Evolutionary conservation across 768 basidiomycete species (phyloP).

Genomic region (Boletus sp.): DNA sequence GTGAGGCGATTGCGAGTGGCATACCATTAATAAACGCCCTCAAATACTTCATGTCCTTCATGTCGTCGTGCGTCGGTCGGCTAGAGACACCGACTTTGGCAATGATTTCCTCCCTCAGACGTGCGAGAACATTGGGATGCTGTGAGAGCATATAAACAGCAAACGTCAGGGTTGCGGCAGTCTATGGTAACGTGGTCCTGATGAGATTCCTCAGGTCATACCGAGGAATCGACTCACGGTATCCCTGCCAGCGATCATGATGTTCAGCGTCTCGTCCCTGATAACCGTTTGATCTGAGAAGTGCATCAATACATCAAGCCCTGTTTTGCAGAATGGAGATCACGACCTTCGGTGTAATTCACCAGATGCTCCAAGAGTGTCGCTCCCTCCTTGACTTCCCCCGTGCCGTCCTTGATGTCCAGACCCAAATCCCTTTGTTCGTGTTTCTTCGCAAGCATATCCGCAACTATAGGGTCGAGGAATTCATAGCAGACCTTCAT

Average conservation of each 20-base stretch:
- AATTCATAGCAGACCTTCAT: slow-evolving; percentile 43
- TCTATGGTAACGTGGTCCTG: slow-evolving; percentile 12
- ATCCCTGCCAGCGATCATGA: slow-evolving; percentile 37
- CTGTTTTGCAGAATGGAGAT: not conserved
- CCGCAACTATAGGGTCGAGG: slow-evolving; percentile 45
- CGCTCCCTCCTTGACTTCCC: slow-evolving; percentile 37
- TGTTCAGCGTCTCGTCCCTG: slow-evolving; percentile 27
- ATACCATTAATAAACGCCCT: slow-evolving; percentile 63
- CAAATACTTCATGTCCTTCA: slow-evolving; percentile 60
- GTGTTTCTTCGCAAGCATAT: slow-evolving; percentile 38
- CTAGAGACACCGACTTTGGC: slow-evolving; percentile 45
- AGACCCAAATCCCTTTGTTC: slow-evolving; percentile 8
- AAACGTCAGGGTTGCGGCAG: slow-evolving; percentile 35
- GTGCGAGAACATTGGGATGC: slow-evolving; percentile 44
- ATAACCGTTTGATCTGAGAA: slow-evolving; percentile 21
- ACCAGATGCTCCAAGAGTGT: slow-evolving; percentile 52
- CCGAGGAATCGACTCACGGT: slow-evolving; percentile 33
- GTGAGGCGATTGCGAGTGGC: not conserved
- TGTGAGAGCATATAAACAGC: slow-evolving; percentile 46
- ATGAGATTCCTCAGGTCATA: not conserved
- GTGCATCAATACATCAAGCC: not conserved
- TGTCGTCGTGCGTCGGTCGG: slow-evolving; percentile 52
- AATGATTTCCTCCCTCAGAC: slow-evolving; percentile 56
- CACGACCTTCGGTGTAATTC: slow-evolving; percentile 49
- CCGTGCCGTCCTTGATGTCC: slow-evolving; percentile 12